Evolutionary conservation across 768 basidiomycete species (phyloP), one percentile per base, ranked within the genome.

Genomic region (Lepiota subincarnata): DNA sequence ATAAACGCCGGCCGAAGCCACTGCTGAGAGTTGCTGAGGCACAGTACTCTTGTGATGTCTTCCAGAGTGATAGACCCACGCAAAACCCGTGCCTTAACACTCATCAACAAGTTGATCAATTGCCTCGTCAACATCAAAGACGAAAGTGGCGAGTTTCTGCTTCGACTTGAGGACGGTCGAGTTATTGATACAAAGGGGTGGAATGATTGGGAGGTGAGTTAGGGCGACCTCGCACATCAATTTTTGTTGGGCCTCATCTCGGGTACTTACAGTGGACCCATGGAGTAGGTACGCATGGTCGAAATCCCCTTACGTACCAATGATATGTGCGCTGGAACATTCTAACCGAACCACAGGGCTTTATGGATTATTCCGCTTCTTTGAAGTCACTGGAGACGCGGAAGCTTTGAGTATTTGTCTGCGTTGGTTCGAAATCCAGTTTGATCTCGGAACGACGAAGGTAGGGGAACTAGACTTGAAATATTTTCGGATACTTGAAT

Each of bases 131-230:
- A 78, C 52, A 79, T 82, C 64, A 70, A 76, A 54, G 81, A 81
- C 62, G 71, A 72, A 56, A 74, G 72, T 0, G 79, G 80, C 35
- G 72, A 79, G 61, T 81, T 77, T 64, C 61, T 82, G 16, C 59
- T 79, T 62, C 66, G 69, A 11, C 63, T 79, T n/a, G 65, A 66
- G 12, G 77, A 81, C 62, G 79, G 79, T 4, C 70, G 77, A 22
- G 62, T 76, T 36, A 78, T 82, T 38, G 79, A 83, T 56, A 82
- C 80, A 0, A 82, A 82, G 56, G 76, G 77, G 6, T 82, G 79
- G 79, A 71, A 78, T 50, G 78, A 79, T 50, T 82, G 80, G 79
- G 78, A 81, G 63, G 73, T 69, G 40, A 55, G 66, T 53, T 26
- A 13, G 16, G 7, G 7, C 31, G 8, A 39, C 28, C 6, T 38